Evolutionary conservation across 1,284 basidiomycete species (phyloP).

Genomic region (Lentinus polychrous): DNA sequence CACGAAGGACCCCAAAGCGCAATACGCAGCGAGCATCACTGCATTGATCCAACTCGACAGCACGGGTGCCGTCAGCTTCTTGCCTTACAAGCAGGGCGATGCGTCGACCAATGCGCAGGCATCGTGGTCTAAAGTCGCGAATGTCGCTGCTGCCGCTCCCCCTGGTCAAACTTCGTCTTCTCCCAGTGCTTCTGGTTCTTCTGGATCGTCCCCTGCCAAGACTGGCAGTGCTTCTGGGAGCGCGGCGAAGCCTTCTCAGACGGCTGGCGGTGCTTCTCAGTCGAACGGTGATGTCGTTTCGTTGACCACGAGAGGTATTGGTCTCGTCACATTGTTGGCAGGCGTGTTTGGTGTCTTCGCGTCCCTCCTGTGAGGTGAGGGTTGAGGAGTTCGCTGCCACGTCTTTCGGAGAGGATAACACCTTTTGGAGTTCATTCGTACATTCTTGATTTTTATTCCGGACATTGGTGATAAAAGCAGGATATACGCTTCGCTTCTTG

Average conservation of each 20-base stretch:
- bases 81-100: constrained; percentile 52
- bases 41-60: constrained; percentile 75
- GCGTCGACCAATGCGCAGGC: constrained; percentile 38
- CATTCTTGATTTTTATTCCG: too few relatives aligned
- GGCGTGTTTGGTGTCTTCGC: constrained; percentile 4
- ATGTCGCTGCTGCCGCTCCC: constrained; percentile 22
- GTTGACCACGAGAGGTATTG: background rate
- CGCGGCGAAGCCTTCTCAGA: constrained; percentile 1
- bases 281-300: background rate
- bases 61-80: constrained; percentile 60
- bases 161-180: constrained; percentile 12
- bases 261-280: background rate
- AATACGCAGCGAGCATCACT: constrained; percentile 66
- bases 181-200: constrained; percentile 2
- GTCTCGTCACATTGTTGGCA: background rate
- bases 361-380: constrained; percentile 5
- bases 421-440: too few relatives aligned
- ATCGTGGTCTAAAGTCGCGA: constrained; percentile 40
- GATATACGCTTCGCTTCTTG: too few relatives aligned
- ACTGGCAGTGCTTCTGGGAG: constrained; percentile 1
- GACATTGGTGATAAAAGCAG: too few relatives aligned
- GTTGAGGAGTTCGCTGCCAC: too few relatives aligned
- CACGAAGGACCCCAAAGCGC: constrained; percentile 57
- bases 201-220: constrained; percentile 3
- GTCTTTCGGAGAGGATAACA: too few relatives aligned